These are phyloP conservation scores for Coix lacrymajobi DNA, from an alignment of 176 grass and related monocot species.

Conservation along the genomic window DNA sequence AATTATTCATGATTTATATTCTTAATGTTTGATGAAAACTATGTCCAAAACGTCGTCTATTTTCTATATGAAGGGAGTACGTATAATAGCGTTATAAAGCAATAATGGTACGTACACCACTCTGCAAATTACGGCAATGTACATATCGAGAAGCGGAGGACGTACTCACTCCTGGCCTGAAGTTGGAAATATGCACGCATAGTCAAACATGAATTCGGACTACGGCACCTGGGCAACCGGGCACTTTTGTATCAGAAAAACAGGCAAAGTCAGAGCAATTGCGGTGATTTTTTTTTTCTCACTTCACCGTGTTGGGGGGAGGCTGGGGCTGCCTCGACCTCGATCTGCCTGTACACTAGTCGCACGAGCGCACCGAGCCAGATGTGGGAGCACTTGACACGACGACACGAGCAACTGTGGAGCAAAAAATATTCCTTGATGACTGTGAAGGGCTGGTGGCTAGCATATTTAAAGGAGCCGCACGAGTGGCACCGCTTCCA, in stretches of 20 bases:
- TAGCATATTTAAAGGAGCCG: constrained; percentile 53
- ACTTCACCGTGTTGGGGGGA: too few species aligned
- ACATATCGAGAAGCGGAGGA: too few species aligned
- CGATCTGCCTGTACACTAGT: too few species aligned
- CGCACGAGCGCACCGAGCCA: not conserved
- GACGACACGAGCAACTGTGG: constrained; percentile 20
- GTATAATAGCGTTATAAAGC: too few species aligned
- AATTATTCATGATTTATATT: too few species aligned
- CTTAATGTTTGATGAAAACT: too few species aligned
- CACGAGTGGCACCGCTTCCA: constrained; percentile 57
- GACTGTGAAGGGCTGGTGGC: not conserved
- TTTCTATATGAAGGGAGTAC: too few species aligned
- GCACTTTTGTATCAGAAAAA: not conserved
- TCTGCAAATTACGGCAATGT: too few species aligned
- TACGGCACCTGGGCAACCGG: not conserved
- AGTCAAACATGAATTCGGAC: not conserved
- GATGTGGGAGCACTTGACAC: constrained; percentile 16
- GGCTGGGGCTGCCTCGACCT: too few species aligned
- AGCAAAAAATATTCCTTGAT: constrained; percentile 23
- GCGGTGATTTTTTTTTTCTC: too few species aligned
- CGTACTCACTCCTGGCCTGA: rapidly evolving
- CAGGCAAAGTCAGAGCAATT: constrained; percentile 15
- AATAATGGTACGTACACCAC: too few species aligned
- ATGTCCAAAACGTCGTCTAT: too few species aligned
- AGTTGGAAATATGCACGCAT: not conserved